A percentile compares a stretch with the other conserved stretches of the same genome.
These are phyloP conservation scores for Ophiostoma fasciatum DNA, from an alignment of 2,329 filamentous ascomycete genomes.

Conservation along the genomic window DNA sequence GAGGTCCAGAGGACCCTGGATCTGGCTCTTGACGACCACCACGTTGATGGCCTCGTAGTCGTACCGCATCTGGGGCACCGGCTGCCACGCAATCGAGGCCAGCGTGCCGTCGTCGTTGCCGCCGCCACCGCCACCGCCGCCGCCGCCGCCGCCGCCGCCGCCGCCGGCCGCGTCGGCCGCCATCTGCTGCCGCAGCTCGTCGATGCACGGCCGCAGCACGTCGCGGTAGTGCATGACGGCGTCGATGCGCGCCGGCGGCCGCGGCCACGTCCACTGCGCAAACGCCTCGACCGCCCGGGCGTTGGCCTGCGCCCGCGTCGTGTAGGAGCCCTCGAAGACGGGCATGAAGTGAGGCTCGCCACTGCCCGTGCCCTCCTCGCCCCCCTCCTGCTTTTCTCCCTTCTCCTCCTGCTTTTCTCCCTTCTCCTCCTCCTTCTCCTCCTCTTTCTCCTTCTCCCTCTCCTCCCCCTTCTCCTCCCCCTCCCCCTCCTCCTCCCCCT, in stretches of 20 bases:
- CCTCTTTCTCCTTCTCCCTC: neutral
- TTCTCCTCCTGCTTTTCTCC: neutral
- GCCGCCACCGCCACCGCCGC: no score
- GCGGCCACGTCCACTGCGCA: slow-evolving; percentile 2
- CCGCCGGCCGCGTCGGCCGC: neutral
- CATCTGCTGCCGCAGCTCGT: neutral
- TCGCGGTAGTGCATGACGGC: slow-evolving; percentile 5
- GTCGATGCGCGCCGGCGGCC: slow-evolving; percentile 3
- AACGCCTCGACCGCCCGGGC: slow-evolving; percentile 5
- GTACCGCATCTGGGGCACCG: slow-evolving; percentile 15
- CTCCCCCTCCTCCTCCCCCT: neutral
- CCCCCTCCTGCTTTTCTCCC: no score
- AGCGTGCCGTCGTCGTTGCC: no score
- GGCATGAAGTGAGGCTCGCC: slow-evolving; percentile 2
- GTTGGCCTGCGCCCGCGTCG: slow-evolving; percentile 6
- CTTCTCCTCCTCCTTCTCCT: neutral
- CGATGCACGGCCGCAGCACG: slow-evolving; percentile 1
- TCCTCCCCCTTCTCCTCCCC: neutral
- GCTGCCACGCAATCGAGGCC: slow-evolving; percentile 7
- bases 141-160: no score
- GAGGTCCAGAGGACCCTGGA: slow-evolving; percentile 10
- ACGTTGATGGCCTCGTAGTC: slow-evolving; percentile 19
- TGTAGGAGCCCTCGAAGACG: slow-evolving; percentile 7
- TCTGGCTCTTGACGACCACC: slow-evolving; percentile 19
- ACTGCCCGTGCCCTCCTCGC: no score